A percentile compares a stretch with the other conserved stretches of the same genome.
phyloP scores from a whole-genome alignment of 345 rosid genomes.

The Trapa incisa region DNA sequence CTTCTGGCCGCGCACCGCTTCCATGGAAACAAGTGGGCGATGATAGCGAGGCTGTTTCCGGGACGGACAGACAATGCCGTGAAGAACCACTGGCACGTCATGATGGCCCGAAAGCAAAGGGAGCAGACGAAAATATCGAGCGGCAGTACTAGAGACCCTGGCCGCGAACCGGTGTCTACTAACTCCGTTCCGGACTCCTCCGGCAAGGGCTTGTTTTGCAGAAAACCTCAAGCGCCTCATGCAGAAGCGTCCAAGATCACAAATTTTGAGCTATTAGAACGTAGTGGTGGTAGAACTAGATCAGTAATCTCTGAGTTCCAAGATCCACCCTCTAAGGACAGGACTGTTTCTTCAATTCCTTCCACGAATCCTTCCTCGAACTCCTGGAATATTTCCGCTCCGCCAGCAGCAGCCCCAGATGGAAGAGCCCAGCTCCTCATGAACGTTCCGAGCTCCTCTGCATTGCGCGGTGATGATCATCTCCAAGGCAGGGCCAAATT shows the following conservation, averaged over 20 bases:
- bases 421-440: not conserved
- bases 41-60: conserved; percentile 38
- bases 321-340: not conserved
- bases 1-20: conserved; percentile 36
- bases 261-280: not conserved
- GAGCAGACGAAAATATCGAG: conserved; percentile 22
- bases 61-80: conserved; percentile 56
- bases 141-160: conserved; percentile 20
- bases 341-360: not conserved
- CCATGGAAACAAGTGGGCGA: conserved; percentile 57
- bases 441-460: not conserved
- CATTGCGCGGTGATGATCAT: not conserved
- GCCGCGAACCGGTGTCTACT: conserved; percentile 5
- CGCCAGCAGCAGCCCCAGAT: not conserved
- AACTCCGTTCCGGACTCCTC: not conserved
- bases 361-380: conserved; percentile 11
- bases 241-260: not conserved
- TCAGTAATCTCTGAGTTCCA: not conserved
- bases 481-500: not conserved
- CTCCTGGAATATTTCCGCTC: conserved; percentile 21
- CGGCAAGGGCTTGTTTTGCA: conserved; percentile 4
- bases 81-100: conserved; percentile 55
- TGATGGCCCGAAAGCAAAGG: conserved; percentile 43
- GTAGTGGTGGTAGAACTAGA: conserved; percentile 5
- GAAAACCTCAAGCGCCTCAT: not conserved